A percentile compares a stretch with the other conserved stretches of the same genome.
Evolutionary conservation across 345 rosid genomes (phyloP).

Genomic region (Dimocarpus longan): DNA sequence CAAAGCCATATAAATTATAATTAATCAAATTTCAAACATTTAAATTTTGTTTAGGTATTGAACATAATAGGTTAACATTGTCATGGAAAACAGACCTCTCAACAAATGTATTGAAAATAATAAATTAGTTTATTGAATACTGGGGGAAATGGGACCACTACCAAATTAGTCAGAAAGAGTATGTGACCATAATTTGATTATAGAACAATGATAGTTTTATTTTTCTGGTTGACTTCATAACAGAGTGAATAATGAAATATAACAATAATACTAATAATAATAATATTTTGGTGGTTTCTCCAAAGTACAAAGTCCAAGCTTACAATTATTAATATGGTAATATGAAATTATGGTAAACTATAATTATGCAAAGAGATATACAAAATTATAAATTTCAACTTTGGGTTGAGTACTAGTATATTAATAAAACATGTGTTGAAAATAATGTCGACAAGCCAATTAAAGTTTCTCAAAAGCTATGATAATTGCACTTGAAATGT

Average conservation of each 20-base stretch:
- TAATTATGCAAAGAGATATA: not conserved
- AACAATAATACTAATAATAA: not conserved
- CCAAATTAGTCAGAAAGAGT: constrained; percentile 2
- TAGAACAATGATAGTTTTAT: not conserved
- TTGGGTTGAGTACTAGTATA: not conserved
- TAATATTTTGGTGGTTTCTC: not conserved
- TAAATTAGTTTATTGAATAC: not conserved
- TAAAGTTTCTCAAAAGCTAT: not conserved
- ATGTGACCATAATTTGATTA: not conserved
- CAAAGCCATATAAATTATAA: not conserved
- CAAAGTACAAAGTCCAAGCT: constrained; percentile 10
- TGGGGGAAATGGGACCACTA: constrained; percentile 4
- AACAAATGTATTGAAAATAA: not conserved
- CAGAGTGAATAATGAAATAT: not conserved
- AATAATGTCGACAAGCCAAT: not conserved
- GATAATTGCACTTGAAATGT: no score
- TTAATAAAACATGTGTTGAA: not conserved
- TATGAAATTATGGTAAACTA: not conserved
- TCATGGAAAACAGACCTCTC: constrained; percentile 10
- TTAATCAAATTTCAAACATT: constrained; percentile 22
- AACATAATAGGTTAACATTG: constrained; percentile 12
- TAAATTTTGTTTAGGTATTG: not conserved
- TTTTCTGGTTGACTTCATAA: constrained; percentile 8
- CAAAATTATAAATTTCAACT: not conserved
- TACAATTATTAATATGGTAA: not conserved